Percentiles rank a stretch among this genome's conserved stretches.
These are phyloP conservation scores for Russula brevipes DNA, from an alignment of 768 basidiomycete genomes.

Conservation along the genomic window DNA sequence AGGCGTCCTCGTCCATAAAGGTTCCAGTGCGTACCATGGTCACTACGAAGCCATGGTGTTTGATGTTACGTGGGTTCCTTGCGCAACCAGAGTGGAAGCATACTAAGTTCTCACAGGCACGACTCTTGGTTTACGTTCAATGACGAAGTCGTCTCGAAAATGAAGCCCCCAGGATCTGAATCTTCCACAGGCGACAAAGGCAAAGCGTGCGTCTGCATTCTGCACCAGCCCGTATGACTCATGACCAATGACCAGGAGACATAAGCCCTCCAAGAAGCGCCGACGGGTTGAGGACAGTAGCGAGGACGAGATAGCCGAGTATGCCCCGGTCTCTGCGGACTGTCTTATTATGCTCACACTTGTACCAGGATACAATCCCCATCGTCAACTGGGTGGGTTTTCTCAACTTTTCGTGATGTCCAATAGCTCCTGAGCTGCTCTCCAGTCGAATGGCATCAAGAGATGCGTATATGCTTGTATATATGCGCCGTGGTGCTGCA, in stretches of 20 bases:
- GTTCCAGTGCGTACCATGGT: conserved; percentile 85
- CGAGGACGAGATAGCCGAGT: conserved; percentile 38
- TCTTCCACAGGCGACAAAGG: conserved; percentile 31
- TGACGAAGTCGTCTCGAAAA: conserved; percentile 75
- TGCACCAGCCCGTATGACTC: background rate
- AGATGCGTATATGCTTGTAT: conserved; percentile 96
- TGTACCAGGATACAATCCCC: conserved; percentile 17
- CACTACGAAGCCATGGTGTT: conserved; percentile 86
- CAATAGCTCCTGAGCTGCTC: background rate
- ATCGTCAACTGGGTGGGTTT: conserved; percentile 10
- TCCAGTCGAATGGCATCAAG: conserved; percentile 54
- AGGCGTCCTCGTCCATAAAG: conserved; percentile 85
- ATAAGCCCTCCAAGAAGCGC: conserved; percentile 40
- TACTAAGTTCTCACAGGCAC: conserved; percentile 38
- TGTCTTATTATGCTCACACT: conserved; percentile 1
- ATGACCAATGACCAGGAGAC: conserved; percentile 12
- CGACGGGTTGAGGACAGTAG: conserved; percentile 50
- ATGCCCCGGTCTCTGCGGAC: conserved; percentile 4
- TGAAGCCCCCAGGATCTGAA: conserved; percentile 47
- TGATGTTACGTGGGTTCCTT: conserved; percentile 52
- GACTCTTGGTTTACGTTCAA: conserved; percentile 88
- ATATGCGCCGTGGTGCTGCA: conserved; percentile 41
- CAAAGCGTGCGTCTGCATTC: conserved; percentile 18
- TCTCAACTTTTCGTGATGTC: background rate
- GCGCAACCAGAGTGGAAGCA: background rate